phyloP scores from a whole-genome alignment of 139 green algal genomes.

The Yamagishiella unicocca region DNA sequence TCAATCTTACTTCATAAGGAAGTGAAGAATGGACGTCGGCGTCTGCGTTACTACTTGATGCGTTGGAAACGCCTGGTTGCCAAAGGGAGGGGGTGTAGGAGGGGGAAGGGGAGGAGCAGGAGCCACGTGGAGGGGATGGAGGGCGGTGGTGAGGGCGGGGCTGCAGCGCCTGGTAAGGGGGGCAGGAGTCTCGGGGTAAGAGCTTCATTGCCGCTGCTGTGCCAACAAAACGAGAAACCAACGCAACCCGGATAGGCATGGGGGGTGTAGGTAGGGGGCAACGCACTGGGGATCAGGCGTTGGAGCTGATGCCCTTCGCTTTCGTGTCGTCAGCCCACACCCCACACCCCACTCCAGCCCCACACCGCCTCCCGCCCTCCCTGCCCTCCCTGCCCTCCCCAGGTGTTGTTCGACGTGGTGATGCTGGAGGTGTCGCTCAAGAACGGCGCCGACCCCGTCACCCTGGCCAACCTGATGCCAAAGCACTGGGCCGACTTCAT shows the following conservation, averaged over 20 bases:
- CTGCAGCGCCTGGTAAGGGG: no score
- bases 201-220: no score
- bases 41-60: not conserved
- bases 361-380: no score
- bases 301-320: not conserved
- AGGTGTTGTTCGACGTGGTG: conserved; percentile 83
- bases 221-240: not conserved
- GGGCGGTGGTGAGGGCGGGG: no score
- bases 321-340: not conserved
- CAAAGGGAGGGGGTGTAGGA: no score
- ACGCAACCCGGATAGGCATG: not conserved
- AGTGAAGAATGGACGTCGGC: not conserved
- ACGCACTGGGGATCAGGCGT: not conserved
- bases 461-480: conserved; percentile 88
- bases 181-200: no score
- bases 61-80: not conserved
- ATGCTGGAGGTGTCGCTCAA: conserved; percentile 72
- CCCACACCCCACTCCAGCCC: not conserved
- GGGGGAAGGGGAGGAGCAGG: no score
- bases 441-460: conserved; percentile 69
- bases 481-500: conserved; percentile 92
- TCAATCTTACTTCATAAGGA: not conserved
- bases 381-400: no score
- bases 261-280: no score
- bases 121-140: no score